Base-by-base conservation (phyloP, 2,329 filamentous ascomycete genomes). In the Talaromyces sp. region DNA sequence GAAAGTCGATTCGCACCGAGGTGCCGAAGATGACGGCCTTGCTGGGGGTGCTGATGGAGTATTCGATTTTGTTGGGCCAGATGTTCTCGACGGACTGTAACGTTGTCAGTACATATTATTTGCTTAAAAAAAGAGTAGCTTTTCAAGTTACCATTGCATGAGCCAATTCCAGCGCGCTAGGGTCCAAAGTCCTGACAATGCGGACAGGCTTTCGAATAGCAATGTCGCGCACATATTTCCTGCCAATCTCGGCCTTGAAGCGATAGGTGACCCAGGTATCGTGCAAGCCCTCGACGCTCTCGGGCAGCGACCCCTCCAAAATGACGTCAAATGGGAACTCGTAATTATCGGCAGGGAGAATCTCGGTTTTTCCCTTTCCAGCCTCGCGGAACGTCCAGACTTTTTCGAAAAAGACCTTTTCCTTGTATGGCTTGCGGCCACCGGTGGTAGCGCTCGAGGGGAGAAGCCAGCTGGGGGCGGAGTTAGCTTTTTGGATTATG, bases 1-100 rank as follows among this genome's bases (percentile, higher is more conserved):
- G 87, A 79, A 97, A 94, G 68, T 96, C 88, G 63, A 96, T 83
- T 1, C 88, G 87, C 56, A 98, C 87, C 27, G 84, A 84, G n/a
- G 91, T 96, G 56, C 95, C 95, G 69, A 97, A 96, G 18, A 96
- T 90, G 59, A 96, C 89, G 1, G 95, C 95, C 79, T 97, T 97
- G 70, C 92, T 93, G 0, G 95, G 94, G 10, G 96, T 91, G 62
- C 91, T 87, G 65, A 99, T 92, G 33, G 92, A 94, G 78, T 99
- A 99, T 74, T 96, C 91, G 68, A 98, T 86, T 81, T 99, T 99
- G 80, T 96, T 95, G 5, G 92, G 90, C 95, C 95, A 99, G 65
- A 96, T 90, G 72, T 97, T 97, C 76, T 97, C 93, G 66, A 98
- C 93, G 65, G 91, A 83, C 81, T 85, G 61, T 18, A 7, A 34